These are phyloP conservation scores for Viridothelium virens DNA, from an alignment of 495 filamentous ascomycete species.

Conservation along the genomic window DNA sequence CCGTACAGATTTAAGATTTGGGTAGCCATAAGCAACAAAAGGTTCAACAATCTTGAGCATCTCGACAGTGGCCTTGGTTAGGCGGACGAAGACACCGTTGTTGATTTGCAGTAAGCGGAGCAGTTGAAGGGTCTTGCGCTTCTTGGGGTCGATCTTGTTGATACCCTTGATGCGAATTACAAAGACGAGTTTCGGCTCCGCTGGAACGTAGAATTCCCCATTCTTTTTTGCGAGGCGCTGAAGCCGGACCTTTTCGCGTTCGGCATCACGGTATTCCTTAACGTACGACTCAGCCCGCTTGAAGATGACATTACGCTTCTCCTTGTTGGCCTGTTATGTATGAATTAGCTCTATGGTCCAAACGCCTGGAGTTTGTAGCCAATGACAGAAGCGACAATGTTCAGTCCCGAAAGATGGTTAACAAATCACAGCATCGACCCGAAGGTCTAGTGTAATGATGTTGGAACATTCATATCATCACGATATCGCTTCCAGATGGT, in stretches of 20 bases:
- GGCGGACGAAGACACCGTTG: slow-evolving; percentile 95
- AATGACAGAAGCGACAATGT: slow-evolving; percentile 31
- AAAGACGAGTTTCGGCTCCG: slow-evolving; percentile 95
- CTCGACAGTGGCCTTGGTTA: slow-evolving; percentile 96
- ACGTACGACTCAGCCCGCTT: slow-evolving; percentile 99
- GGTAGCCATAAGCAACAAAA: slow-evolving; percentile 97
- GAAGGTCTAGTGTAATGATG: slow-evolving; percentile 75
- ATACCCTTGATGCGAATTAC: slow-evolving; percentile 99
- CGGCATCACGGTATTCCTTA: slow-evolving; percentile 94
- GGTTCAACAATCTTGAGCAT: slow-evolving; percentile 98
- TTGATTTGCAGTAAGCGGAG: slow-evolving; percentile 99
- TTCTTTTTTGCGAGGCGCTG: slow-evolving; percentile 79
- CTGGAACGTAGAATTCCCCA: slow-evolving; percentile 86
- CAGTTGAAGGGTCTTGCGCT: slow-evolving; percentile 98
- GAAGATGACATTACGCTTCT: slow-evolving; percentile 97
- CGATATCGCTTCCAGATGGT: slow-evolving; percentile 25
- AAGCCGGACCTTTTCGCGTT: slow-evolving; percentile 97
- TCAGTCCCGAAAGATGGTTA: slow-evolving; percentile 99
- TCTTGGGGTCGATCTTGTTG: slow-evolving; percentile 99
- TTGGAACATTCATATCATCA: slow-evolving; percentile 69
- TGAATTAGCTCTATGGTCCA: too few relatives aligned
- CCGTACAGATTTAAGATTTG: slow-evolving; percentile 96
- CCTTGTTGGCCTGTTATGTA: slow-evolving; percentile 70
- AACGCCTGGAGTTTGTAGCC: neutral
- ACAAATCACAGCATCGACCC: slow-evolving; percentile 89